Conservation (phyloP, 2,329 filamentous ascomycete genomes). For the Xylariaceae sp. region DNA sequence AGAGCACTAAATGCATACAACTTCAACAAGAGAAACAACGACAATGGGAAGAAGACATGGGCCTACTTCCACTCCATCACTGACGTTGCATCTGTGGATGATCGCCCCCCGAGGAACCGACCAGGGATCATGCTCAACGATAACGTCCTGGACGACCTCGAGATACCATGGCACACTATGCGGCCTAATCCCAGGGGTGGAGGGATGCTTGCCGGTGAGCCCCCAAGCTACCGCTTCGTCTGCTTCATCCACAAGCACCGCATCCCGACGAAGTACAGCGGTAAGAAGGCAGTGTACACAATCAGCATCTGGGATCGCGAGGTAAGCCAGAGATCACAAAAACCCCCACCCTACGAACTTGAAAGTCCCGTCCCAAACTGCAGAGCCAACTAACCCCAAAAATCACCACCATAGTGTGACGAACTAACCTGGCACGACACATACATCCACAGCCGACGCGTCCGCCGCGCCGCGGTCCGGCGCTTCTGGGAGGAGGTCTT, state of each 20-base stretch:
- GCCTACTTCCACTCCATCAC: slow-evolving; percentile 32
- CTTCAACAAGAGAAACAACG: not conserved
- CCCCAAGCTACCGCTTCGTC: slow-evolving; percentile 29
- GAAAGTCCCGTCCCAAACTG: too few relatives aligned
- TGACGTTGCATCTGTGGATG: slow-evolving; percentile 3
- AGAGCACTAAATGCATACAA: slow-evolving; percentile 33
- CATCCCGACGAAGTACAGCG: slow-evolving; percentile 10
- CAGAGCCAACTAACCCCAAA: too few relatives aligned
- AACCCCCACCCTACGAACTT: too few relatives aligned
- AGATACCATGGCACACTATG: slow-evolving; percentile 16
- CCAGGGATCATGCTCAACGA: slow-evolving; percentile 12
- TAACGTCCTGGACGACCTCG: slow-evolving; percentile 18
- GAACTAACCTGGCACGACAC: slow-evolving; percentile 34
- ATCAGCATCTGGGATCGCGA: slow-evolving; percentile 36
- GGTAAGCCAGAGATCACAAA: too few relatives aligned
- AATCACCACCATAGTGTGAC: too few relatives aligned
- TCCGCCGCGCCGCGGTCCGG: slow-evolving; percentile 24
- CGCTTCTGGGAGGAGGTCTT: slow-evolving; percentile 22
- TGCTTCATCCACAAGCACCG: slow-evolving; percentile 34
- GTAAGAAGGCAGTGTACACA: slow-evolving; percentile 27
- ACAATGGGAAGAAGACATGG: slow-evolving; percentile 9
- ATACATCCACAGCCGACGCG: slow-evolving; percentile 19
- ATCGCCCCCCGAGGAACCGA: not conserved
- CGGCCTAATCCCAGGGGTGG: not conserved
- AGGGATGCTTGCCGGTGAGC: not conserved